Conservation (phyloP, 1,284 basidiomycete genomes). For the Baeospora myosura region DNA sequence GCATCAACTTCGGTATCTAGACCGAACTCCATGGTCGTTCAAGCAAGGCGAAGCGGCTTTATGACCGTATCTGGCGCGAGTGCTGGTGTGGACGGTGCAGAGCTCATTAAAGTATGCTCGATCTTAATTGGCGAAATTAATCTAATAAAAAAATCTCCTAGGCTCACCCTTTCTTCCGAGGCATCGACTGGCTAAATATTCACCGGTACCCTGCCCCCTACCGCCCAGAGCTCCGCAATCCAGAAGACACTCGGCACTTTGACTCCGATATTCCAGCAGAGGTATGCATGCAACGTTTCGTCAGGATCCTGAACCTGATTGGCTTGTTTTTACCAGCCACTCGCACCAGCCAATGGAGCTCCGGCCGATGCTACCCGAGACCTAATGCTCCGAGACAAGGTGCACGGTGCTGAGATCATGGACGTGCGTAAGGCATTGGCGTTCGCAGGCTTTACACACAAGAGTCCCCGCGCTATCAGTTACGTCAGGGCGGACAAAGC, state of each 20-base stretch:
- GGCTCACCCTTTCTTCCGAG: constrained; percentile 83
- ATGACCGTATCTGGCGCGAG: constrained; percentile 38
- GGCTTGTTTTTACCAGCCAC: constrained; percentile 65
- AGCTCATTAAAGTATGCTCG: constrained; percentile 71
- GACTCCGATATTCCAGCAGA: constrained; percentile 89
- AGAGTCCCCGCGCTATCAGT: constrained; percentile 69
- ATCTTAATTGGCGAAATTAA: constrained; percentile 11
- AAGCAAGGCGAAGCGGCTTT: constrained; percentile 71
- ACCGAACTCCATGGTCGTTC: constrained; percentile 70
- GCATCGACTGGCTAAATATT: constrained; percentile 80
- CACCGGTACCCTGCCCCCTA: constrained; percentile 81
- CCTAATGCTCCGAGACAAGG: constrained; percentile 77
- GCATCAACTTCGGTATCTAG: constrained; percentile 59
- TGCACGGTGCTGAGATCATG: constrained; percentile 80
- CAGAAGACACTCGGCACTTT: constrained; percentile 86
- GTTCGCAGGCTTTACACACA: constrained; percentile 86
- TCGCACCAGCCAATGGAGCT: constrained; percentile 83
- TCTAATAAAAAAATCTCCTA: constrained; percentile 24
- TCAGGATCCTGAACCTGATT: constrained; percentile 12
- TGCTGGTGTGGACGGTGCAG: constrained; percentile 71
- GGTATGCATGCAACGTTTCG: constrained; percentile 32
- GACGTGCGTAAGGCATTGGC: constrained; percentile 87
- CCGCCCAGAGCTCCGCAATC: constrained; percentile 70
- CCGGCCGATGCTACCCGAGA: constrained; percentile 80
- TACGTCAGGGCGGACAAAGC: constrained; percentile 68